Percentiles rank a stretch among this genome's conserved stretches.
These are phyloP conservation scores for Pleomassaria siparia DNA, from an alignment of 2,329 filamentous ascomycete genomes.

Conservation along the genomic window DNA sequence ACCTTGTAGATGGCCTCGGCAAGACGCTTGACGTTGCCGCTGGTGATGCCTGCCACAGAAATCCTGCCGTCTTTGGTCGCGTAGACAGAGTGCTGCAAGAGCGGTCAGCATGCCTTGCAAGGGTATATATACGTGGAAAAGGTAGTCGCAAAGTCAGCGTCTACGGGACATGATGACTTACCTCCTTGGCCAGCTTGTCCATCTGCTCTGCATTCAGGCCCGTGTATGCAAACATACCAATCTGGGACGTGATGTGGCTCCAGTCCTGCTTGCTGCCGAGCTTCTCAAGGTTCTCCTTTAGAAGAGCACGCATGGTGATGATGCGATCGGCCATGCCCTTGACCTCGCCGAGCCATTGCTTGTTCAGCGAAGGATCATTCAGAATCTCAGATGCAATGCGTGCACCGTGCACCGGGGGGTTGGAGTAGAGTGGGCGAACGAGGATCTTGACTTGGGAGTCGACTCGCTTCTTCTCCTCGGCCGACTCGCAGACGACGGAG, in stretches of 20 bases:
- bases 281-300: conserved; percentile 93
- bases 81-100: conserved; percentile 79
- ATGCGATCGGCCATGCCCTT: conserved; percentile 99
- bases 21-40: conserved; percentile 74
- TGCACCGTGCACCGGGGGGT: conserved; percentile 94
- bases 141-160: neutral
- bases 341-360: conserved; percentile 95
- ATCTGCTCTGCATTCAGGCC: conserved; percentile 90
- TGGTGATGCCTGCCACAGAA: conserved; percentile 82
- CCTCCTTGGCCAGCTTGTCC: conserved; percentile 85
- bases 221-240: conserved; percentile 99
- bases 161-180: conserved; percentile 37
- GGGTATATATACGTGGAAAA: neutral
- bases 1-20: conserved; percentile 84
- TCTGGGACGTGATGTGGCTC: conserved; percentile 95
- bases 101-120: conserved; percentile 3
- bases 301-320: conserved; percentile 93
- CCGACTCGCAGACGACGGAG: conserved; percentile 81
- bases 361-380: conserved; percentile 78
- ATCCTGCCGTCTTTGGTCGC: conserved; percentile 91
- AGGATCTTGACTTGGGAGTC: conserved; percentile 99
- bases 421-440: conserved; percentile 95
- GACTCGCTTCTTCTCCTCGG: conserved; percentile 91
- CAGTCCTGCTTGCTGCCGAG: conserved; percentile 96
- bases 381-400: conserved; percentile 92